phyloP scores from a whole-genome alignment of 495 filamentous ascomycete genomes.

The Amniculicola lignicola region DNA sequence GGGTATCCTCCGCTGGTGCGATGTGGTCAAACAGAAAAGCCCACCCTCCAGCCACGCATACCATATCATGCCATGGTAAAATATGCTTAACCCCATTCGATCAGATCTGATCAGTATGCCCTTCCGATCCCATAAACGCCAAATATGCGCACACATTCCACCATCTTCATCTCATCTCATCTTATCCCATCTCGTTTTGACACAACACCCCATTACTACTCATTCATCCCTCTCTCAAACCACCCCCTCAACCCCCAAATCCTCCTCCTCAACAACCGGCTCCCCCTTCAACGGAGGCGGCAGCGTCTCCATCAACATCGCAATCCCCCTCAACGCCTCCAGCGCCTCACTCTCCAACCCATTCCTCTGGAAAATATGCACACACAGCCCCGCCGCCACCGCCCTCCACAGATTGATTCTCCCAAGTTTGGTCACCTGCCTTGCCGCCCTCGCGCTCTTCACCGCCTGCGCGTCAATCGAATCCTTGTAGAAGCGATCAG shows the following conservation, averaged over 20 bases:
- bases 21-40: no score
- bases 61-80: no score
- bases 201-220: neutral
- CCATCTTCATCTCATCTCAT: no score
- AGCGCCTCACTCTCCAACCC: slow-evolving; percentile 64
- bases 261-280: neutral
- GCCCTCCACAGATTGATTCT: slow-evolving; percentile 80
- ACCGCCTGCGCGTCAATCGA: slow-evolving; percentile 87
- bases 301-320: slow-evolving; percentile 28
- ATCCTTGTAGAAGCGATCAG: slow-evolving; percentile 75
- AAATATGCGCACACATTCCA: no score
- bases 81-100: no score
- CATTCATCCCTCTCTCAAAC: neutral
- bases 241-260: neutral
- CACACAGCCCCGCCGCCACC: slow-evolving; percentile 77
- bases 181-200: no score
- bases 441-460: slow-evolving; percentile 75
- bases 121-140: no score
- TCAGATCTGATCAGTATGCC: no score
- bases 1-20: no score
- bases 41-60: no score
- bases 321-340: slow-evolving; percentile 32
- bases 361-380: slow-evolving; percentile 68
- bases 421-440: slow-evolving; percentile 69
- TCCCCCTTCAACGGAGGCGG: slow-evolving; percentile 19